Conservation (phyloP, 176 grass and related monocot species). For the Aegilops longissima region DNA sequence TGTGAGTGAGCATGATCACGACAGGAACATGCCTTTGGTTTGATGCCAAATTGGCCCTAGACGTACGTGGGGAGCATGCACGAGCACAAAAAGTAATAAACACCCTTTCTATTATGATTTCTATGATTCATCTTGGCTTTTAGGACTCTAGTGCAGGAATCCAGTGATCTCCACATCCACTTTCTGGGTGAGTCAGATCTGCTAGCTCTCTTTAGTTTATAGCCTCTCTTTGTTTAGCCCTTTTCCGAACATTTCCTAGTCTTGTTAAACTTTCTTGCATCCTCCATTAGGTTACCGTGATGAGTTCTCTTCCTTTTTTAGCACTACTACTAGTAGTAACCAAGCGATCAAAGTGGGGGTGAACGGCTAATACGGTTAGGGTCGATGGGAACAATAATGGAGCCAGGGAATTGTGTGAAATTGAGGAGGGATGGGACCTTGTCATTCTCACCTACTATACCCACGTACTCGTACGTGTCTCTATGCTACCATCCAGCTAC, state of each 20-base stretch:
- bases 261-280: not conserved
- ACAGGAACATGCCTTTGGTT: no score
- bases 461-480: not conserved
- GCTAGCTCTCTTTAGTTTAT: not conserved
- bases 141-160: not conserved
- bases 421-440: not conserved
- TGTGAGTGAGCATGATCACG: no score
- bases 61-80: no score
- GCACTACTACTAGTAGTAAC: not conserved
- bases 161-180: not conserved
- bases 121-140: not conserved
- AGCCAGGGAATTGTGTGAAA: not conserved
- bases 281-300: not conserved
- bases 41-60: no score
- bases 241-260: not conserved
- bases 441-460: not conserved
- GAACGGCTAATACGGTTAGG: not conserved
- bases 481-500: not conserved
- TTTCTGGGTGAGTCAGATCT: not conserved
- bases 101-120: no score
- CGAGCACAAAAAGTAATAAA: no score
- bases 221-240: not conserved
- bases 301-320: not conserved
- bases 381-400: conserved; percentile 41
- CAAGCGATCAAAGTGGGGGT: not conserved